Percentiles rank a stretch among this genome's conserved stretches.
These are phyloP conservation scores for Balakata baccata DNA, from an alignment of 345 rosid species.

Conservation along the genomic window DNA sequence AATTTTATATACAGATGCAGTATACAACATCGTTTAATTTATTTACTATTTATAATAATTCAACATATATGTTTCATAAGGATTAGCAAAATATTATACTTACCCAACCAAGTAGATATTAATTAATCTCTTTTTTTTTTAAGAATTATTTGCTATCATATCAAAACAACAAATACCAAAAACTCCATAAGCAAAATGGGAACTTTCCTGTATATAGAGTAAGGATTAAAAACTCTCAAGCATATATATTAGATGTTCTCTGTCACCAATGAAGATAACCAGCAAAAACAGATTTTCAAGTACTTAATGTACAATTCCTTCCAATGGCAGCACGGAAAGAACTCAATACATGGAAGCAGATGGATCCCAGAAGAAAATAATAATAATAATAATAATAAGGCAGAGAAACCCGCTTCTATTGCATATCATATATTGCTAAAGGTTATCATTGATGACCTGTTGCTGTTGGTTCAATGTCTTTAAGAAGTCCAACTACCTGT, in stretches of 20 bases:
- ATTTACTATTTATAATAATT: too few relatives aligned
- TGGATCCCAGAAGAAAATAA: not conserved
- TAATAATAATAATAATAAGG: not conserved
- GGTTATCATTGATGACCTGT: slow-evolving; percentile 33
- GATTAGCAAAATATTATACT: too few relatives aligned
- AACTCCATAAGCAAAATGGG: not conserved
- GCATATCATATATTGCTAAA: slow-evolving; percentile 15
- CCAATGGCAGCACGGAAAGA: slow-evolving; percentile 20
- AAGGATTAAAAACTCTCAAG: slow-evolving; percentile 21
- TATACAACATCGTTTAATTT: too few relatives aligned
- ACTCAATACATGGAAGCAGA: slow-evolving; percentile 11
- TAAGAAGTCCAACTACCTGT: slow-evolving; percentile 92
- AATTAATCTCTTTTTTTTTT: too few relatives aligned
- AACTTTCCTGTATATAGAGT: not conserved
- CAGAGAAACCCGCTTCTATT: slow-evolving; percentile 11
- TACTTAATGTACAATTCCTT: slow-evolving; percentile 32
- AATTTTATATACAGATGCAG: too few relatives aligned
- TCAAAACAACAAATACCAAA: not conserved
- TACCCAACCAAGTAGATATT: too few relatives aligned
- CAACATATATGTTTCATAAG: too few relatives aligned
- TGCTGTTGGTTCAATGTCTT: slow-evolving; percentile 68
- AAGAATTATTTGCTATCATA: too few relatives aligned
- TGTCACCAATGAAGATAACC: slow-evolving; percentile 20
- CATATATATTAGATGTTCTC: slow-evolving; percentile 22
- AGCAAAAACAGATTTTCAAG: slow-evolving; percentile 20